A percentile compares a stretch with the other conserved stretches of the same genome.
These are phyloP conservation scores for Abortiporus biennis DNA, from an alignment of 1,284 basidiomycete genomes.

Conservation along the genomic window DNA sequence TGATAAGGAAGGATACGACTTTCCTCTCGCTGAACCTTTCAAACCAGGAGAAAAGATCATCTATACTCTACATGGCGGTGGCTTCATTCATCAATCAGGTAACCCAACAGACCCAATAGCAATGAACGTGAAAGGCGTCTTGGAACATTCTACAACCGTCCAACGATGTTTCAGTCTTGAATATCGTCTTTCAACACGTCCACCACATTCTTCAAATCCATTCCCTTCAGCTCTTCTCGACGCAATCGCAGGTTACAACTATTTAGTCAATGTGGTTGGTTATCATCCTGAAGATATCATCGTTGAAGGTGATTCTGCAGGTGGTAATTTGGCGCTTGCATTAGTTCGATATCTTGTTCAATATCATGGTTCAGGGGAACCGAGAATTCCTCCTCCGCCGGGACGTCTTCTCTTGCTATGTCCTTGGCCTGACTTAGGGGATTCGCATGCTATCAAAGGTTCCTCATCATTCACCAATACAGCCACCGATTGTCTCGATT, in stretches of 20 bases:
- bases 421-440: slow-evolving; percentile 39
- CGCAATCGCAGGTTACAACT: slow-evolving; percentile 43
- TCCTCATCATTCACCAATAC: slow-evolving; percentile 16
- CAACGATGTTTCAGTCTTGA: slow-evolving; percentile 32
- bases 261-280: slow-evolving; percentile 38
- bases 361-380: slow-evolving; percentile 12
- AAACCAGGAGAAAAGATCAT: slow-evolving; percentile 28
- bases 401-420: slow-evolving; percentile 38
- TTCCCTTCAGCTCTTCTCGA: slow-evolving; percentile 55
- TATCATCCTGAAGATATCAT: slow-evolving; percentile 45
- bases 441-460: slow-evolving; percentile 19
- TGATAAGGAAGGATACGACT: slow-evolving; percentile 15
- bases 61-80: slow-evolving; percentile 26
- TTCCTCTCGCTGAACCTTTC: slow-evolving; percentile 16
- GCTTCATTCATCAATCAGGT: slow-evolving; percentile 11
- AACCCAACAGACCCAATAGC: slow-evolving; percentile 20
- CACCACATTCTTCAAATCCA: slow-evolving; percentile 23
- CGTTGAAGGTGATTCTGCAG: slow-evolving; percentile 55
- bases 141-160: slow-evolving; percentile 18
- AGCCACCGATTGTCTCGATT: not conserved
- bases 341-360: slow-evolving; percentile 34
- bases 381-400: slow-evolving; percentile 21
- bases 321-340: slow-evolving; percentile 51
- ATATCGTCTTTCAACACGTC: slow-evolving; percentile 29
- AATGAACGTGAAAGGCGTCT: slow-evolving; percentile 18